Percentiles rank a stretch among this genome's conserved stretches.
Evolutionary conservation across 2,329 filamentous ascomycete species (phyloP).

Genomic region (Exophiala xenobiotica): DNA sequence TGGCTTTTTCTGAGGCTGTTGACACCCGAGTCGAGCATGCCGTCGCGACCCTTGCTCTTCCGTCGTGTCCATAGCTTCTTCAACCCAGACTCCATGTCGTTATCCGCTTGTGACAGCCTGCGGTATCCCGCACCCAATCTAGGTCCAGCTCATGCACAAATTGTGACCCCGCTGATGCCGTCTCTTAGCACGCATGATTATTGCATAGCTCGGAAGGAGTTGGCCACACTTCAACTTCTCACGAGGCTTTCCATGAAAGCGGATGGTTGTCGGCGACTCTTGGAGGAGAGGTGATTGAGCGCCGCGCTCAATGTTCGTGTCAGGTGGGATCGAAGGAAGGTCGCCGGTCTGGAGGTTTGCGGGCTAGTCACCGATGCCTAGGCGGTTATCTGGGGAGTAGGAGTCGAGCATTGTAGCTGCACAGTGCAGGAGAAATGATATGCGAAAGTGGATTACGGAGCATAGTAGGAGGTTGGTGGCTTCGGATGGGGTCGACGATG

Average conservation of each 20-base stretch:
- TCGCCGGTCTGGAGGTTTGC: not conserved
- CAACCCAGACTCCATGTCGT: constrained; percentile 24
- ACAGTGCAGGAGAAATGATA: not conserved
- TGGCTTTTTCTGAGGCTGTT: constrained; percentile 19
- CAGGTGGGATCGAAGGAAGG: not conserved
- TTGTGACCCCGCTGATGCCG: not conserved
- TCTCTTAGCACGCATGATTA: not conserved
- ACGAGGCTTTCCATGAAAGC: not conserved
- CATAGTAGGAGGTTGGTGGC: not conserved
- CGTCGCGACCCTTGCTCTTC: constrained; percentile 24
- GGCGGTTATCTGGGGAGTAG: not conserved
- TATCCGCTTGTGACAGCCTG: constrained; percentile 2
- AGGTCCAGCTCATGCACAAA: constrained; percentile 4
- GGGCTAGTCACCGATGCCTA: not conserved
- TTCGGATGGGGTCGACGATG: not conserved
- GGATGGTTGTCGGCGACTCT: not conserved
- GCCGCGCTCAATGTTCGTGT: too few species aligned
- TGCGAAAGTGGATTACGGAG: not conserved
- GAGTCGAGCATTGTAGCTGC: not conserved
- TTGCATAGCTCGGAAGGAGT: not conserved
- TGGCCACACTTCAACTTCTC: not conserved
- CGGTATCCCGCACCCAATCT: constrained; percentile 1
- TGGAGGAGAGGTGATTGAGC: too few species aligned
- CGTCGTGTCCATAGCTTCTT: constrained; percentile 25
- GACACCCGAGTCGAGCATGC: constrained; percentile 9